Evolutionary conservation across 2,329 filamentous ascomycete species (phyloP).

Genomic region (Apiospora aurea): DNA sequence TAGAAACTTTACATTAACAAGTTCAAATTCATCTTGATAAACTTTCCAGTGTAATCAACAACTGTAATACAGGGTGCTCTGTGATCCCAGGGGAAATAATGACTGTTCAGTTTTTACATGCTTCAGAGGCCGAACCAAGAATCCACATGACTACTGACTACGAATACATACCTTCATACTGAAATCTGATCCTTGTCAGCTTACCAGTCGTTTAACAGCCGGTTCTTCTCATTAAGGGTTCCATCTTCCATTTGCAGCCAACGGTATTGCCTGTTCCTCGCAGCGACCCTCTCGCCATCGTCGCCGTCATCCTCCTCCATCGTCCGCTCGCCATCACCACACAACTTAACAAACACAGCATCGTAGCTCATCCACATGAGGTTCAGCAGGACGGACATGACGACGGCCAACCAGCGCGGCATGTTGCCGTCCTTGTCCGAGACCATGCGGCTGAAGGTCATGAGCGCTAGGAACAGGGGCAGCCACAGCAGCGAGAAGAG

Average conservation of each 20-base stretch:
- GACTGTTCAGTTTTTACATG: not conserved
- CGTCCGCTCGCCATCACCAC: slow-evolving; percentile 86
- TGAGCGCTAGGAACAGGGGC: slow-evolving; percentile 60
- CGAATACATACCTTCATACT: not conserved
- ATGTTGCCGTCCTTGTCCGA: slow-evolving; percentile 68
- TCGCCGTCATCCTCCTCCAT: slow-evolving; percentile 33
- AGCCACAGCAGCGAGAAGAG: slow-evolving; percentile 68
- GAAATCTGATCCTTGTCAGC: not conserved
- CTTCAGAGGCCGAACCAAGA: not conserved
- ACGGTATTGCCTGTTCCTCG: not conserved
- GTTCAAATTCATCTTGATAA: slow-evolving; percentile 3
- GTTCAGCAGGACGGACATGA: slow-evolving; percentile 53
- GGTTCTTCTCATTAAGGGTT: slow-evolving; percentile 34
- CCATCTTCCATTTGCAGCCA: slow-evolving; percentile 10
- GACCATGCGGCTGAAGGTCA: slow-evolving; percentile 53
- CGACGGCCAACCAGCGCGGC: slow-evolving; percentile 69
- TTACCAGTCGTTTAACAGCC: slow-evolving; percentile 39
- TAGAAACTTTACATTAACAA: slow-evolving; percentile 2
- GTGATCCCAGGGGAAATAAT: not conserved
- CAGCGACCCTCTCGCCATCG: not conserved
- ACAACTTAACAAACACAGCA: slow-evolving; percentile 66
- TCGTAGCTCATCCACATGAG: slow-evolving; percentile 72
- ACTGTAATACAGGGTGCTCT: not conserved
- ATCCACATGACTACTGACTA: not conserved
- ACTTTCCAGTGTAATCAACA: not conserved